Percentiles rank a stretch among this genome's conserved stretches.
Conservation (phyloP, 768 basidiomycete species). For the Zangia roseola region DNA sequence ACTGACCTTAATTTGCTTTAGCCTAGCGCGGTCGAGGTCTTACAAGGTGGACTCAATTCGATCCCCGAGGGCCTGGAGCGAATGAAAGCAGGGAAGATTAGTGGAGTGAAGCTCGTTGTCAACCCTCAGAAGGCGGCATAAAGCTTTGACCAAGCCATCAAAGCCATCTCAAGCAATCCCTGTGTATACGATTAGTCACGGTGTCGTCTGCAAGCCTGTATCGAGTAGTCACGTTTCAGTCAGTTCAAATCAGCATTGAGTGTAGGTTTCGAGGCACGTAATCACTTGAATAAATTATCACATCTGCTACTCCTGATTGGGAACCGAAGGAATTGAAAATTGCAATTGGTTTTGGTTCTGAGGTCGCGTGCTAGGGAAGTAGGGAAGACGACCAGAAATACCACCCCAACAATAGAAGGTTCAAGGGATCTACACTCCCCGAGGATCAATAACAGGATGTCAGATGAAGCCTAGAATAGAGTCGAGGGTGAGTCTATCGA, state of each 20-base stretch:
- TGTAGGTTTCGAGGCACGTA: conserved; percentile 5
- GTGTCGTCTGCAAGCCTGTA: neutral
- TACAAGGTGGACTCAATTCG: conserved; percentile 40
- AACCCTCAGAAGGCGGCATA: conserved; percentile 39
- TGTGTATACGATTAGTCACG: conserved; percentile 19
- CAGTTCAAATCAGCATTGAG: neutral
- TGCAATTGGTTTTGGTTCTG: too few species aligned
- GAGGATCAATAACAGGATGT: neutral
- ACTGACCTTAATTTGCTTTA: conserved; percentile 12
- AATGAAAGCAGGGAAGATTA: conserved; percentile 37
- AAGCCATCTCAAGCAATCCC: neutral
- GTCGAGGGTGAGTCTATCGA: conserved; percentile 2
- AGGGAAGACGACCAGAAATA: neutral
- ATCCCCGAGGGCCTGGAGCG: conserved; percentile 36
- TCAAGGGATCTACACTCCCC: neutral
- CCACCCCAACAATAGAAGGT: neutral
- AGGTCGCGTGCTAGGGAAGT: too few species aligned
- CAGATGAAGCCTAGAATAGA: conserved; percentile 5
- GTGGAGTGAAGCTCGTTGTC: conserved; percentile 44
- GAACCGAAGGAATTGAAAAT: neutral
- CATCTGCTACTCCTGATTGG: neutral
- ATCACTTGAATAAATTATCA: conserved; percentile 1
- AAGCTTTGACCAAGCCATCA: neutral
- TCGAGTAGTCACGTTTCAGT: neutral
- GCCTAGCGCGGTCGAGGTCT: conserved; percentile 43